These are phyloP conservation scores for Penicillium sp. DNA, from an alignment of 2,329 filamentous ascomycete genomes.

Conservation along the genomic window DNA sequence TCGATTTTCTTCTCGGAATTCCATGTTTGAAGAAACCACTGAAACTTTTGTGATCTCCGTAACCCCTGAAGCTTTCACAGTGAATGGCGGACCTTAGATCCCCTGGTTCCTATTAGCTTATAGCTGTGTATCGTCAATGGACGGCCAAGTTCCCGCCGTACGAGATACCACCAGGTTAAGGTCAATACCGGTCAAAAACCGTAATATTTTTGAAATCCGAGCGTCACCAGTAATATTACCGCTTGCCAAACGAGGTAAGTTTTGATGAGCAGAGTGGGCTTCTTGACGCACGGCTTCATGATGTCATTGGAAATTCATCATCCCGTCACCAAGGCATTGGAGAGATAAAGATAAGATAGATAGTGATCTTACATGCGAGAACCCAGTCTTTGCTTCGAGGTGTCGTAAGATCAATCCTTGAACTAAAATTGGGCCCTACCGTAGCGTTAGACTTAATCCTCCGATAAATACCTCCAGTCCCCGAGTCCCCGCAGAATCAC, in stretches of 20 bases:
- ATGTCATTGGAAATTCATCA: conserved; percentile 16
- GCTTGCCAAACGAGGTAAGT: not conserved
- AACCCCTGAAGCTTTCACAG: conserved; percentile 12
- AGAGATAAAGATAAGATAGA: not conserved
- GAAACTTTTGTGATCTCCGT: not conserved
- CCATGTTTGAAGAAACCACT: not conserved
- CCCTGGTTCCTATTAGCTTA: conserved; percentile 14
- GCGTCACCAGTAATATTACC: not conserved
- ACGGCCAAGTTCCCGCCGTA: not conserved
- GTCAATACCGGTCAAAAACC: not conserved
- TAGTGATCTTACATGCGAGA: not conserved
- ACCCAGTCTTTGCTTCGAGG: not conserved
- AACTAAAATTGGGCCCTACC: not conserved
- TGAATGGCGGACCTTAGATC: conserved; percentile 10
- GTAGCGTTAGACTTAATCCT: not conserved
- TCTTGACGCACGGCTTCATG: conserved; percentile 17
- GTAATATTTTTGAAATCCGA: not conserved
- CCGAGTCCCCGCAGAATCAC: conserved; percentile 16
- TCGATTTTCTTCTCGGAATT: not conserved
- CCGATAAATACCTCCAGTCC: conserved; percentile 8
- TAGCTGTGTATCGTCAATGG: conserved; percentile 3
- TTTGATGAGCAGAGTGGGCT: not conserved
- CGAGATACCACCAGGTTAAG: not conserved
- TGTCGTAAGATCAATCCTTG: too few species aligned
- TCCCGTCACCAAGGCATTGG: not conserved